Conservation (phyloP, 805 yeast species). For the Candida chauliodis region DNA sequence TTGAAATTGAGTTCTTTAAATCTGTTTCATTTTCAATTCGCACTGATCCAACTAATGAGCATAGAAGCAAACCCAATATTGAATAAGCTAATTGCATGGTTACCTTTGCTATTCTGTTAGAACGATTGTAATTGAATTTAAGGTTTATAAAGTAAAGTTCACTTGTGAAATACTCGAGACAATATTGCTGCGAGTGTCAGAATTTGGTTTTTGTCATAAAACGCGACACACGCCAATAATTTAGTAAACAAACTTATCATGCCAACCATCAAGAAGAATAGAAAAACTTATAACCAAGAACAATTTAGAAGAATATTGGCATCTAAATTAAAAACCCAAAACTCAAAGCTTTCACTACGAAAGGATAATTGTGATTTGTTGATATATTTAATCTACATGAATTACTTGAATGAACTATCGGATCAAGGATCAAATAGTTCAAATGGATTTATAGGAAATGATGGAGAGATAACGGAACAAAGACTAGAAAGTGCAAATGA, state of each 20-base stretch:
- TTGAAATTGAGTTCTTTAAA: constrained; percentile 16
- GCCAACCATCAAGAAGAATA: constrained; percentile 9
- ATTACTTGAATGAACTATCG: constrained; percentile 42
- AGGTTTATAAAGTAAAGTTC: no score
- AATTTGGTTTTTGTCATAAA: background rate
- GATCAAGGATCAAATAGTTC: constrained; percentile 34
- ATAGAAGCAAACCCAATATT: background rate
- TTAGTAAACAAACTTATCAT: background rate
- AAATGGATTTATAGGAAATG: constrained; percentile 31
- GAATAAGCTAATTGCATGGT: background rate
- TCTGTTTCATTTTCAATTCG: constrained; percentile 8
- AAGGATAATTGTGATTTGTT: constrained; percentile 42
- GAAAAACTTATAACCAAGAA: constrained; percentile 16
- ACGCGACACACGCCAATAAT: background rate
- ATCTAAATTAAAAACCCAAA: constrained; percentile 11
- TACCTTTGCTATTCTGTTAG: no score
- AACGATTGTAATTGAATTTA: no score
- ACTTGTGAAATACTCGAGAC: no score
- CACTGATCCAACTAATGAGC: background rate
- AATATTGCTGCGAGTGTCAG: background rate
- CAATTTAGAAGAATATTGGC: constrained; percentile 10
- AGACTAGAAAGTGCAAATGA: constrained; percentile 35
- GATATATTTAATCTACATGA: constrained; percentile 44
- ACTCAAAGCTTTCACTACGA: constrained; percentile 20
- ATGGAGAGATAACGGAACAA: constrained; percentile 34